These are phyloP conservation scores for Gossypioides kirkii DNA, from an alignment of 345 rosid species.

Conservation along the genomic window DNA sequence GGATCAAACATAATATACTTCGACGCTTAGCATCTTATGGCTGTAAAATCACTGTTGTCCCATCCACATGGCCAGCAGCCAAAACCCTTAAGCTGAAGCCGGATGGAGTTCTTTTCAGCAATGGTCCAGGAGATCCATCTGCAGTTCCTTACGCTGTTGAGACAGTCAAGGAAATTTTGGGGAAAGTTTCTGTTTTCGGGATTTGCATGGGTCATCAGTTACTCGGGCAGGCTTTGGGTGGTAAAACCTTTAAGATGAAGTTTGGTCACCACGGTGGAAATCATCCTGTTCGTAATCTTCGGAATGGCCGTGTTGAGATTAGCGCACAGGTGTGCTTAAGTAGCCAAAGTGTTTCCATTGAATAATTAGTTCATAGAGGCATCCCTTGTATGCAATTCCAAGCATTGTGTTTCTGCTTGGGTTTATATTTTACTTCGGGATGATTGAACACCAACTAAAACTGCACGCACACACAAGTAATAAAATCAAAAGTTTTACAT, in stretches of 20 bases:
- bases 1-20: constrained; percentile 89
- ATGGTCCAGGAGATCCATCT: constrained; percentile 98
- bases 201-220: constrained; percentile 99
- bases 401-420: neutral
- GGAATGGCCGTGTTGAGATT: constrained; percentile 73
- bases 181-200: constrained; percentile 90
- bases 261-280: constrained; percentile 99
- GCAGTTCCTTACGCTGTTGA: constrained; percentile 94
- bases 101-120: constrained; percentile 93
- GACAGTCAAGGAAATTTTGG: constrained; percentile 69
- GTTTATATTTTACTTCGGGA: neutral
- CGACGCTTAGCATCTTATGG: constrained; percentile 82
- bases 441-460: neutral
- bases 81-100: constrained; percentile 80
- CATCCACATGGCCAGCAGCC: constrained; percentile 83
- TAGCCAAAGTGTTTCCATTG: neutral
- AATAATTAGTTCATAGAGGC: neutral
- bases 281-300: constrained; percentile 76
- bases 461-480: neutral
- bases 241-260: constrained; percentile 95
- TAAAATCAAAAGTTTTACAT: neutral
- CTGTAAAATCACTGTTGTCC: constrained; percentile 84
- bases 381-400: neutral
- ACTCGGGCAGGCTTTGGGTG: constrained; percentile 94
- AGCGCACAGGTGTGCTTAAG: constrained; percentile 68